Evolutionary conservation across 2,329 filamentous ascomycete genomes (phyloP).

Genomic region (Claviceps cyperi): DNA sequence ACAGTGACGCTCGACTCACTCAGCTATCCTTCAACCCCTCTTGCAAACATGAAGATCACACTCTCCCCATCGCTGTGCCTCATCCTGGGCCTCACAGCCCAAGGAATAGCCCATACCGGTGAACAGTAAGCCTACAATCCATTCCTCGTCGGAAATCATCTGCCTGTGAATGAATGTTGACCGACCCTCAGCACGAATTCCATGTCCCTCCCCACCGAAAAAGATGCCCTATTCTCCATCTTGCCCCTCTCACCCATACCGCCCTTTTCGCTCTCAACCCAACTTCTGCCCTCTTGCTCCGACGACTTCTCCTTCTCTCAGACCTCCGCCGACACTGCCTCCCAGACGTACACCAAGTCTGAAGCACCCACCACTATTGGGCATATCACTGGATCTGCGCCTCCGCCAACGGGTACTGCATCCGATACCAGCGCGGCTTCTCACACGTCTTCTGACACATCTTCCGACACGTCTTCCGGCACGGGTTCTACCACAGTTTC

Average conservation of each 20-base stretch:
- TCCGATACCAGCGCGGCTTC: no score
- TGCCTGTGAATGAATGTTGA: background rate
- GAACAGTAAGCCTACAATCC: background rate
- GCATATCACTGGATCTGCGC: background rate
- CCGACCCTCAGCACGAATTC: background rate
- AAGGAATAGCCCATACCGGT: background rate
- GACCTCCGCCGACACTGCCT: no score
- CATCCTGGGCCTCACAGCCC: background rate
- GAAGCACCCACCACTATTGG: constrained; percentile 1
- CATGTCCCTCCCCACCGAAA: constrained; percentile 2
- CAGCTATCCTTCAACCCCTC: background rate
- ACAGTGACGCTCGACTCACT: no score
- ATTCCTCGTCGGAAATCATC: no score
- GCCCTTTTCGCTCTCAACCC: background rate
- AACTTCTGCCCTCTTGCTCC: background rate
- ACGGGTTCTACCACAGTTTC: background rate
- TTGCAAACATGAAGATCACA: background rate
- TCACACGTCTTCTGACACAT: background rate
- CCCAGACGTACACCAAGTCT: no score
- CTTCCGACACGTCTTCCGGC: background rate
- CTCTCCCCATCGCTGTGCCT: background rate
- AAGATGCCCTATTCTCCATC: background rate
- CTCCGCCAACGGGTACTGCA: background rate
- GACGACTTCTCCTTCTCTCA: background rate
- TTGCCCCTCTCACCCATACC: background rate